Evolutionary conservation across 2,329 filamentous ascomycete genomes (phyloP).

Genomic region (Alternaria viburni): DNA sequence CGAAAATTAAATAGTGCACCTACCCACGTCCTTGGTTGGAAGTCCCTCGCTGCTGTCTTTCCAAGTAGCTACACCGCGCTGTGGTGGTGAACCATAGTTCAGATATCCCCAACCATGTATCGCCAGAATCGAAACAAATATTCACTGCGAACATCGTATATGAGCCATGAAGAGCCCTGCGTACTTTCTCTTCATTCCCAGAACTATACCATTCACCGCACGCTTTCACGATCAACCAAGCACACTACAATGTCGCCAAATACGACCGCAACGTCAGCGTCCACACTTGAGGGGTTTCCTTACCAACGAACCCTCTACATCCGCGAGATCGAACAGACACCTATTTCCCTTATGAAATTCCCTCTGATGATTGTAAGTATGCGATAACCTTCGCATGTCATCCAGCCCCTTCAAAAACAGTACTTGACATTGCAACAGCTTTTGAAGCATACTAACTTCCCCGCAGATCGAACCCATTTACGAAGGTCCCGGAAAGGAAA

Average conservation of each 20-base stretch:
- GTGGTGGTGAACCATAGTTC: not conserved
- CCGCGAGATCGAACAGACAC: not conserved
- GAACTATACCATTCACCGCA: not conserved
- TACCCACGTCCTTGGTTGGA: not conserved
- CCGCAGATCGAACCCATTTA: not conserved
- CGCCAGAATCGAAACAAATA: not conserved
- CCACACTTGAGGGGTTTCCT: not conserved
- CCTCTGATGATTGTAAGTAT: not conserved
- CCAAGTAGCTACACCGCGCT: not conserved
- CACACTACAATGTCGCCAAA: not conserved
- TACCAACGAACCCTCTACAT: not conserved
- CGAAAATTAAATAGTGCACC: accelerated
- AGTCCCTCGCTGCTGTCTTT: not conserved
- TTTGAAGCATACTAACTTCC: not conserved
- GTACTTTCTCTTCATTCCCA: not conserved
- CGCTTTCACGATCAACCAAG: not conserved
- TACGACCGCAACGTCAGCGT: not conserved
- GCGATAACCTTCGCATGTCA: accelerated
- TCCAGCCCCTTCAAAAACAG: not conserved
- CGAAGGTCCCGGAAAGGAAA: not conserved
- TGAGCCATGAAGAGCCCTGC: not conserved
- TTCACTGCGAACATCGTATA: not conserved
- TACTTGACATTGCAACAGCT: not conserved
- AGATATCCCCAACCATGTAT: not conserved
- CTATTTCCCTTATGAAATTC: not conserved